Percentiles rank a stretch among this genome's conserved stretches.
Conservation (phyloP, 1,284 basidiomycete species). For the Trametes pubescens region DNA sequence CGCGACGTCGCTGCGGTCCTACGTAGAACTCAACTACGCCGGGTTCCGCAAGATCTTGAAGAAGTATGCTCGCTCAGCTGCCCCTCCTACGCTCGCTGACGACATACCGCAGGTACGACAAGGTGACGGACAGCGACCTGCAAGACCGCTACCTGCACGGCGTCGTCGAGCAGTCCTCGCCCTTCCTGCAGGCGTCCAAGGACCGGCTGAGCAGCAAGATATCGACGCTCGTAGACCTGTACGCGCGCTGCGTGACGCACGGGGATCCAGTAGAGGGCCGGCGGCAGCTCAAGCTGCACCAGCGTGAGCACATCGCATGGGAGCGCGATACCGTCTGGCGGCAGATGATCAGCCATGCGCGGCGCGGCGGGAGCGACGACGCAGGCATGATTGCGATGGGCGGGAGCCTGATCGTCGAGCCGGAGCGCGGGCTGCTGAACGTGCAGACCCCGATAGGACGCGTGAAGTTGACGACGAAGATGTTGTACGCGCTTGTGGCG, state of each 20-base stretch:
- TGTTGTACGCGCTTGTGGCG: conserved; percentile 66
- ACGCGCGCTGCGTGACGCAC: conserved; percentile 87
- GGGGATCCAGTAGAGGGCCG: conserved; percentile 79
- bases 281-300: conserved; percentile 87
- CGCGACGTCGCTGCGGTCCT: conserved; percentile 89
- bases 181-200: conserved; percentile 75
- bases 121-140: conserved; percentile 87
- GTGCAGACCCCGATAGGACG: conserved; percentile 69
- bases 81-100: conserved; percentile 20
- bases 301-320: conserved; percentile 95
- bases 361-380: conserved; percentile 63
- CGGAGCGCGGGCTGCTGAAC: conserved; percentile 59
- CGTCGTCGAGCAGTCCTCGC: conserved; percentile 72
- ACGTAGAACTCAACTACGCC: conserved; percentile 92
- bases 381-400: conserved; percentile 52
- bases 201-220: conserved; percentile 72
- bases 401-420: conserved; percentile 60
- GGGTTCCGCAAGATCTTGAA: conserved; percentile 98
- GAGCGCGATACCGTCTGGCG: conserved; percentile 97
- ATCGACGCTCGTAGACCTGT: conserved; percentile 73
- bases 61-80: conserved; percentile 65
- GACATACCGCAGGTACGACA: conserved; percentile 79
- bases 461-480: conserved; percentile 71
- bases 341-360: conserved; percentile 94
- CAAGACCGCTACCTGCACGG: conserved; percentile 86